A percentile compares a stretch with the other conserved stretches of the same genome.
phyloP scores from a whole-genome alignment of 805 yeast genomes.

The Danielia oregonensis region DNA sequence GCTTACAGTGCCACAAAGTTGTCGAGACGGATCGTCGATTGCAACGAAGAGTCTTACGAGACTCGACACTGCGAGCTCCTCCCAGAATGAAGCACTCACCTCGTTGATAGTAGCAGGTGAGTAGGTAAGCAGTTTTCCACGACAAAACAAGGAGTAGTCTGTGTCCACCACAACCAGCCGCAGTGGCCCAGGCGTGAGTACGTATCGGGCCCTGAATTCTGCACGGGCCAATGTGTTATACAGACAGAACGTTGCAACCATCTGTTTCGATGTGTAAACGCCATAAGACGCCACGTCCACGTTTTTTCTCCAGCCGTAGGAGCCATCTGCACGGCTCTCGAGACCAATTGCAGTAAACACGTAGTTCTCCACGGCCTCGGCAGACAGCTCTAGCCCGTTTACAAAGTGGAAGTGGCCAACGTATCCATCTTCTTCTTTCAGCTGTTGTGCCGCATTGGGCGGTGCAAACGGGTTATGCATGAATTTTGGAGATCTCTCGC shows the following conservation, averaged over 20 bases:
- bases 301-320: constrained; percentile 15
- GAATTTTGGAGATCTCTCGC: constrained; percentile 26
- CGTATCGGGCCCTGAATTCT: constrained; percentile 68
- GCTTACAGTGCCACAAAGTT: constrained; percentile 56
- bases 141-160: constrained; percentile 7
- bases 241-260: constrained; percentile 55
- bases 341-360: constrained; percentile 27
- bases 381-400: constrained; percentile 29
- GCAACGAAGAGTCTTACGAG: constrained; percentile 53
- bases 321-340: constrained; percentile 10
- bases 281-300: constrained; percentile 6
- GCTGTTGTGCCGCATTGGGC: constrained; percentile 4
- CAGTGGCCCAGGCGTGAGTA: constrained; percentile 20
- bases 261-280: constrained; percentile 17
- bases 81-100: constrained; percentile 41
- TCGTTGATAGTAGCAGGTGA: constrained; percentile 15
- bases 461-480: constrained; percentile 24
- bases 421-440: constrained; percentile 35
- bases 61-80: constrained; percentile 56
- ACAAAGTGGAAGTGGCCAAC: constrained; percentile 37
- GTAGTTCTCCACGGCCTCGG: constrained; percentile 26
- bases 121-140: constrained; percentile 6
- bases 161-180: constrained; percentile 9
- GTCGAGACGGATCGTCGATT: constrained; percentile 51
- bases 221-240: constrained; percentile 71